Percentiles rank a stretch among this genome's conserved stretches.
Evolutionary conservation across 345 rosid genomes (phyloP).

Genomic region (Eucalyptus fibrosa): DNA sequence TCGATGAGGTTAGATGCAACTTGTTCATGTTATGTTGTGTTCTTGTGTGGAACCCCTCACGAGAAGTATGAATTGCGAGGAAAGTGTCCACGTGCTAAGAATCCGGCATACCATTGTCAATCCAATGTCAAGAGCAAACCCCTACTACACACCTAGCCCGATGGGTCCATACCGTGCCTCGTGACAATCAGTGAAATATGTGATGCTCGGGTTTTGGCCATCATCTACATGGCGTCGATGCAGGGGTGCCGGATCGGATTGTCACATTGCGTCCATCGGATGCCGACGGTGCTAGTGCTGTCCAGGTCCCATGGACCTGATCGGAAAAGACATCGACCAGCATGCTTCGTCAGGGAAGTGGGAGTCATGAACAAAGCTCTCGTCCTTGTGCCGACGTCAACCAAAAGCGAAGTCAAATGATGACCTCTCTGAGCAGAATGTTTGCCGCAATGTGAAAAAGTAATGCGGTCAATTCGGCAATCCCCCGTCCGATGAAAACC

Average conservation of each 20-base stretch:
- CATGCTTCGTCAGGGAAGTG: not conserved
- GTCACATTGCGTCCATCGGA: not conserved
- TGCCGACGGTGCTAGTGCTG: not conserved
- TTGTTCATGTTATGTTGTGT: not conserved
- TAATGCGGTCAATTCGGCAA: not conserved
- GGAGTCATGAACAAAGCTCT: not conserved
- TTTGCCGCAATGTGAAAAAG: not conserved
- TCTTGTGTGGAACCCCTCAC: fast-evolving
- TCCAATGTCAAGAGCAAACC: not conserved
- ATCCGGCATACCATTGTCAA: not conserved
- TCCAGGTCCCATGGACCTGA: not conserved
- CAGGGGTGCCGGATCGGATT: not conserved
- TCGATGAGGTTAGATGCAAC: not conserved
- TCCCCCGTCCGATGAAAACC: not conserved
- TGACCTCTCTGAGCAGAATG: not conserved
- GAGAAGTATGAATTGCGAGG: fast-evolving
- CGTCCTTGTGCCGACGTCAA: not conserved
- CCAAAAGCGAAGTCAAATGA: not conserved
- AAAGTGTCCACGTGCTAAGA: not conserved
- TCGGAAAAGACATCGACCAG: not conserved
- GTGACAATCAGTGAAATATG: not conserved
- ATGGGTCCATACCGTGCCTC: not conserved
- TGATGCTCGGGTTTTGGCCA: not conserved
- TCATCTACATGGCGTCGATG: not conserved
- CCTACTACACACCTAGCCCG: not conserved